Base-by-base conservation (phyloP, 352 stramenopile species). In the Pythium chondricola region DNA sequence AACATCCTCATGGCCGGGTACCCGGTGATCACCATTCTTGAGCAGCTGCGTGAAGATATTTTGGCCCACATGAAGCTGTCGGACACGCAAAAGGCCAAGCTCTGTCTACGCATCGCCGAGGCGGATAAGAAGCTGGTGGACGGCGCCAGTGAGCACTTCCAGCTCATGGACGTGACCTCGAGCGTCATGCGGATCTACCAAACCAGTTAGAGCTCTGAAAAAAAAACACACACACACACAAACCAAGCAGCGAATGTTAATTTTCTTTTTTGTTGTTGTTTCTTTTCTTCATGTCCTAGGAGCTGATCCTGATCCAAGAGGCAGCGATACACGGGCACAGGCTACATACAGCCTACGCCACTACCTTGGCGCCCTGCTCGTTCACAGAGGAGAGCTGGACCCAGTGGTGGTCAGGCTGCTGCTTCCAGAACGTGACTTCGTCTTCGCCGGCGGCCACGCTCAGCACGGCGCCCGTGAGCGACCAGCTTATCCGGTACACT, bases 91-190 rank as follows among this genome's bases (percentile, higher is more conserved):
- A 98, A 98, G 65, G 95, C 96, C 18, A 85, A 92, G 33, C 83
- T 99, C 39, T 93, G 78, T 45, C 73, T 98, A 67, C 79, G 89
- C 50, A 94, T 98, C 62, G 95, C 95, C 6, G 81, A 98, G 65
- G 89, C 90, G 8, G 95, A 99, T 74, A 97, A 98, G 65, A 90
- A 85, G 48, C 87, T 99, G 37, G 85, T 98, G 11, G 94, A 99
- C 59, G 94, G 94, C 20, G 93, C 88, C 13, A 97, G 96, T 71
- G 96, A 99, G 55, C 74, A 95, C 48, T 93, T 99, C 63, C 95
- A 99, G 67, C 73, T 99, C 36, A 78, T 98, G 65, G 89, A 97
- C 54, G 87, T 99, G 16, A 81, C 77, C 43, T 89, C 83, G 10
- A 88, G 76, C 56, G 81, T 94, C 41, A 90, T 93, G 77, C 70